A percentile compares a stretch with the other conserved stretches of the same genome.
These are phyloP conservation scores for Ceratocystis alfenasii DNA, from an alignment of 2,329 filamentous ascomycete genomes.

Conservation along the genomic window DNA sequence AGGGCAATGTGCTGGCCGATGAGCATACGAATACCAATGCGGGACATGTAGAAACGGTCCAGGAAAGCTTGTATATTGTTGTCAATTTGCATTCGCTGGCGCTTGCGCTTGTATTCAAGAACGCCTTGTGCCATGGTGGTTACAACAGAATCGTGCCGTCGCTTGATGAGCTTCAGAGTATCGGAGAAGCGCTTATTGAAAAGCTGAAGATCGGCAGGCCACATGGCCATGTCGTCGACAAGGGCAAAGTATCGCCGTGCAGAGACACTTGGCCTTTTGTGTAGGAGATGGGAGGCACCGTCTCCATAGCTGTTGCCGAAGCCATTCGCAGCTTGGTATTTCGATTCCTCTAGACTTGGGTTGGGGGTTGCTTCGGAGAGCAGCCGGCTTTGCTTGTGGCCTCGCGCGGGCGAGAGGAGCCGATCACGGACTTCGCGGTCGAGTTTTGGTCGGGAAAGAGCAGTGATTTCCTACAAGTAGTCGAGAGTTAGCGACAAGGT, in stretches of 20 bases:
- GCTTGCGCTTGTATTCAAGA: slow-evolving; percentile 90
- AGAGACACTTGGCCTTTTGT: slow-evolving; percentile 39
- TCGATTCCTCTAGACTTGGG: slow-evolving; percentile 73
- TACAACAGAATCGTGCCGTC: slow-evolving; percentile 90
- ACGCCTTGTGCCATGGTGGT: slow-evolving; percentile 98
- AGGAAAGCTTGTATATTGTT: slow-evolving; percentile 94
- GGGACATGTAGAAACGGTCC: slow-evolving; percentile 98
- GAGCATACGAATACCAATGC: slow-evolving; percentile 97
- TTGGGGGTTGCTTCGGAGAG: slow-evolving; percentile 78
- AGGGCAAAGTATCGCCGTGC: slow-evolving; percentile 77
- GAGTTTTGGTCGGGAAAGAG: slow-evolving; percentile 65
- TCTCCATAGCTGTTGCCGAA: slow-evolving; percentile 36
- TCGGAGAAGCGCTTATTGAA: slow-evolving; percentile 89
- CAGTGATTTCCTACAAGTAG: slow-evolving; percentile 70
- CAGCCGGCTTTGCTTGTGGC: slow-evolving; percentile 49
- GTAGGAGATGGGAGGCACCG: slow-evolving; percentile 36
- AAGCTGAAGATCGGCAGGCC: slow-evolving; percentile 86
- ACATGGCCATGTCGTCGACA: slow-evolving; percentile 83
- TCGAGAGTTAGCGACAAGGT: not conserved
- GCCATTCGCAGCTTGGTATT: slow-evolving; percentile 53
- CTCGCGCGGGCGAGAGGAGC: slow-evolving; percentile 55
- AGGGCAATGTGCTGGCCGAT: slow-evolving; percentile 97
- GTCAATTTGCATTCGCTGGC: slow-evolving; percentile 96
- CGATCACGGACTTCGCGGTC: slow-evolving; percentile 64
- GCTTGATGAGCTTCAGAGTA: slow-evolving; percentile 85